Evolutionary conservation across 2,329 filamentous ascomycete species (phyloP).

Genomic region (Aspergillus eucalypticola): DNA sequence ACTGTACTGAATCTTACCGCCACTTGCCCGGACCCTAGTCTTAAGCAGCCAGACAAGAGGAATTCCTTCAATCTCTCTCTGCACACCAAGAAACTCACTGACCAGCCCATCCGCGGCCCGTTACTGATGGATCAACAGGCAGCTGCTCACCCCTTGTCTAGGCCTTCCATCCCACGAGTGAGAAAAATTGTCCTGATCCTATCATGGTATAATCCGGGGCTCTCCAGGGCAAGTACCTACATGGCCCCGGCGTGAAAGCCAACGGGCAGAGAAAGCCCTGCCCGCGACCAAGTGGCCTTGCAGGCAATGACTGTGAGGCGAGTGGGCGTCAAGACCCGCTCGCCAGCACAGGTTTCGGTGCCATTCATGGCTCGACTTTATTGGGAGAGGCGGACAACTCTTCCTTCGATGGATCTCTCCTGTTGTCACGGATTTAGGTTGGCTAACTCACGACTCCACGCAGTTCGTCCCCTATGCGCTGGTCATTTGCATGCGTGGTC

Average conservation of each 20-base stretch:
- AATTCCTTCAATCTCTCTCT: background rate
- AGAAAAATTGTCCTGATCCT: constrained; percentile 10
- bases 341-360: constrained; percentile 23
- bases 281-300: constrained; percentile 27
- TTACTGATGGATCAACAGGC: constrained; percentile 3
- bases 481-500: constrained; percentile 27
- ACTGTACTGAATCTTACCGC: constrained; percentile 1
- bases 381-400: constrained; percentile 12
- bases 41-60: background rate
- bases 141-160: constrained; percentile 10
- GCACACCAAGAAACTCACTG: background rate
- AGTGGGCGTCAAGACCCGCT: constrained; percentile 25
- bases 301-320: constrained; percentile 24
- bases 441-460: constrained; percentile 24
- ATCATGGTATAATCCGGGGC: constrained; percentile 11
- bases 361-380: constrained; percentile 2
- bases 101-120: background rate
- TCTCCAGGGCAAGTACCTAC: constrained; percentile 21
- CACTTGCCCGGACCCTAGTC: constrained; percentile 1
- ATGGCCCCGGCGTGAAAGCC: constrained; percentile 16
- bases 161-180: background rate
- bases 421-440: constrained; percentile 20
- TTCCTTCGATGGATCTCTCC: constrained; percentile 18
- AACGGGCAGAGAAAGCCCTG: constrained; percentile 12
- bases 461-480: constrained; percentile 21